Base-by-base conservation (phyloP, 2,329 filamentous ascomycete species). In the Cadophora sp. region DNA sequence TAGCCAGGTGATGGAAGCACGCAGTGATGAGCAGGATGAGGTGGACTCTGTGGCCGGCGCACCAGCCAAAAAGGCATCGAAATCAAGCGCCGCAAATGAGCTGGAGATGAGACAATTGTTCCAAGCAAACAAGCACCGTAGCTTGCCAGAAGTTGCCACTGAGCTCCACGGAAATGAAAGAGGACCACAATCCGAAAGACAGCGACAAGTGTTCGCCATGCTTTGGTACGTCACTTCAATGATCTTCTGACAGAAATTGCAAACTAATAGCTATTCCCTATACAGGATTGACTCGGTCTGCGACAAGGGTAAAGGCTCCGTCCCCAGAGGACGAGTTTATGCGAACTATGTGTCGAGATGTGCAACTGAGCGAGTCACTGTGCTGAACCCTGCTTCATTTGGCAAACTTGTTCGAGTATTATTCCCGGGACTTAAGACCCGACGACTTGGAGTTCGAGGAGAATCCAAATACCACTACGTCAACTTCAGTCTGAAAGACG, bases 391-490 rank as follows among this genome's bases (percentile, higher is more conserved):
- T 51, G 96, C 96, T 11, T 98, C 95, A 31, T 99, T 99, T 80
- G 96, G 96, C 66, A 99, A 99, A 80, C 87, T 99, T 53, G 96
- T 99, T 40, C 90, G 96, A 37, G 95, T 99, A 48, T 91, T 99
- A 62, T 99, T 98, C 75, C 95, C 96, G 0, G 95, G 94, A 51
- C 90, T 99, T 26, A 95, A 97, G 80, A 99, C 96, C 37, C 87
- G 96, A 68, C 88, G 96, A 72, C 85, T 99, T 14, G 96, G 96
- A 71, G 94, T 98, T 58, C 89, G 96, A 64, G 96, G 96, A 72
- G 95, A 98, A 81, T 99, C 96, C 16, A 99, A 99, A 79, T 99
- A 99, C 79, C 96, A 99, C 80, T 99, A 99, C 76, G 88, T 91
- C 58, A 89, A 90, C 76, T 91, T 91, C 74, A 83, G 82, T 14